Evolutionary conservation across 2,329 filamentous ascomycete genomes (phyloP).

Genomic region (Sporothrix brasiliensis): DNA sequence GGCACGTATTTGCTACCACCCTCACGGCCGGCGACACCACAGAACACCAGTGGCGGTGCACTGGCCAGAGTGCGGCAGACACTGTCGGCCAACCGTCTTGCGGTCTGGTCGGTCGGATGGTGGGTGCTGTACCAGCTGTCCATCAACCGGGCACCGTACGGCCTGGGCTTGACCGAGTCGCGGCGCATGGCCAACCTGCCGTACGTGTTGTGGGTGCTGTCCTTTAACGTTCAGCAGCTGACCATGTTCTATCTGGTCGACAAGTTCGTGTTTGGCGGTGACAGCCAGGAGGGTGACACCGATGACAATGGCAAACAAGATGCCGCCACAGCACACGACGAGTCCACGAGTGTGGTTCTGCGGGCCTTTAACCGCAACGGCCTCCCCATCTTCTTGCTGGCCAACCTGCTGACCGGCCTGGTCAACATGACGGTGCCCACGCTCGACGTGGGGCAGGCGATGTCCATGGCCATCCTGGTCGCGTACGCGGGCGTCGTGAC

Average conservation of each 20-base stretch:
- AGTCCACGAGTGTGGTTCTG: conserved; percentile 79
- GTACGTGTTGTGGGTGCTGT: conserved; percentile 89
- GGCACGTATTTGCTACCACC: conserved; percentile 78
- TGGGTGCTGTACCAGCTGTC: conserved; percentile 67
- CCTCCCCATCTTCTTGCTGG: conserved; percentile 78
- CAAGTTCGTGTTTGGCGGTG: conserved; percentile 71
- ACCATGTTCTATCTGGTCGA: conserved; percentile 78
- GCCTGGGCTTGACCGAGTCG: conserved; percentile 76
- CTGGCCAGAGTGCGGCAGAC: neutral
- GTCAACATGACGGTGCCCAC: conserved; percentile 89
- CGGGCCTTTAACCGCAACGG: conserved; percentile 87
- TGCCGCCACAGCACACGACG: conserved; percentile 65
- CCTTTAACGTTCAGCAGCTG: conserved; percentile 86
- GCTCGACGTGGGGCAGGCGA: conserved; percentile 65
- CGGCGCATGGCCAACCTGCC: conserved; percentile 89
- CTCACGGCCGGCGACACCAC: conserved; percentile 45
- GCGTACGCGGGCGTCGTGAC: conserved; percentile 71
- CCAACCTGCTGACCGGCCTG: conserved; percentile 85
- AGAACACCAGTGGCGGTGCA: conserved; percentile 38
- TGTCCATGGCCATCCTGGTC: conserved; percentile 74
- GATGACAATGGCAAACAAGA: conserved; percentile 48
- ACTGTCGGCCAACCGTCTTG: conserved; percentile 55
- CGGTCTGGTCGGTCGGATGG: conserved; percentile 69
- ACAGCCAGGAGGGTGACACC: conserved; percentile 62
- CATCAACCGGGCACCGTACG: conserved; percentile 64